phyloP scores from a whole-genome alignment of 2,329 filamentous ascomycete genomes.

The Penicillium olsonii region DNA sequence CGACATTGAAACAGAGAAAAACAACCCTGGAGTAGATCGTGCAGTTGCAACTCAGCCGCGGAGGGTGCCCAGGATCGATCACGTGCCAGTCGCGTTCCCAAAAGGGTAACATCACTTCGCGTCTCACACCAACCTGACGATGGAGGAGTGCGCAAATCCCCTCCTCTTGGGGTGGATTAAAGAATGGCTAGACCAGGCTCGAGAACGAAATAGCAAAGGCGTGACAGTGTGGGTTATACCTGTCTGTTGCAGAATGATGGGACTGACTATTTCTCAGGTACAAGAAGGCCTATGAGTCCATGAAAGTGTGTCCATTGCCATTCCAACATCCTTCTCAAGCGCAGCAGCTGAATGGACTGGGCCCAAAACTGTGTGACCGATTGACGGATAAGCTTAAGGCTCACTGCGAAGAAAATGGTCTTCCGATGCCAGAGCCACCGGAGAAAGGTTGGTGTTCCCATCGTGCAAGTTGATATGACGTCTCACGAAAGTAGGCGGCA shows the following conservation, averaged over 20 bases:
- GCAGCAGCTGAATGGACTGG: slow-evolving; percentile 71
- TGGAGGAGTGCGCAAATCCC: slow-evolving; percentile 63
- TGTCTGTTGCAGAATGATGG: background rate
- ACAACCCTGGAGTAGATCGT: too few species aligned
- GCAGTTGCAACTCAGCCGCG: too few species aligned
- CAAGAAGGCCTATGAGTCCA: slow-evolving; percentile 72
- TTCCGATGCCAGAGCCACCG: slow-evolving; percentile 66
- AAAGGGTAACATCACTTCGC: slow-evolving; percentile 21
- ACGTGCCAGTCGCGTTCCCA: slow-evolving; percentile 17
- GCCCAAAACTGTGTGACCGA: slow-evolving; percentile 68
- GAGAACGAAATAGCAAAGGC: slow-evolving; percentile 70
- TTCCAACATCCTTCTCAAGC: slow-evolving; percentile 74
- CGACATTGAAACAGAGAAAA: too few species aligned
- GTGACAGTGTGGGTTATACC: slow-evolving; percentile 50
- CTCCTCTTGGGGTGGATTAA: slow-evolving; percentile 72
- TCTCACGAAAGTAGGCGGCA: slow-evolving; percentile 24
- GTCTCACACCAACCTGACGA: slow-evolving; percentile 22
- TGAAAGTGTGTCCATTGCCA: slow-evolving; percentile 70
- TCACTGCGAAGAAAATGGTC: slow-evolving; percentile 66
- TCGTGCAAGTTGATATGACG: slow-evolving; percentile 12
- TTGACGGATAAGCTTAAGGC: slow-evolving; percentile 60
- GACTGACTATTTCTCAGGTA: slow-evolving; percentile 53
- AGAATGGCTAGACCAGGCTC: slow-evolving; percentile 72
- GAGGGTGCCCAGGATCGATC: too few species aligned
- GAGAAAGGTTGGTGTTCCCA: slow-evolving; percentile 38